These are phyloP conservation scores for Begonia fuchsioides DNA, from an alignment of 306 rosid genomes.

Conservation along the genomic window DNA sequence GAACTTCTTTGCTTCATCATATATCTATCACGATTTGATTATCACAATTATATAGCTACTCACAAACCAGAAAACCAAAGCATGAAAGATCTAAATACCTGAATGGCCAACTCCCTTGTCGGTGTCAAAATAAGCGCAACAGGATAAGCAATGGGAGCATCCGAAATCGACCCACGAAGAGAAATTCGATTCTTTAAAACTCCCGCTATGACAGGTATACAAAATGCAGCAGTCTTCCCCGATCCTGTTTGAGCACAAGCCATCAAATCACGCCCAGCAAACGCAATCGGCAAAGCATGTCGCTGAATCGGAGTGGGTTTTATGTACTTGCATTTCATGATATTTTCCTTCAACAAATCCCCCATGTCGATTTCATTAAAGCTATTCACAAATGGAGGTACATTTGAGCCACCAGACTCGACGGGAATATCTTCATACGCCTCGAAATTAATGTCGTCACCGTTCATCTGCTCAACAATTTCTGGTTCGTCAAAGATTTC, in stretches of 20 bases:
- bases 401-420: constrained; percentile 11
- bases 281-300: too few species aligned
- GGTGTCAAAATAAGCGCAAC: constrained; percentile 18
- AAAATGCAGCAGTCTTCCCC: constrained; percentile 21
- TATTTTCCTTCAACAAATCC: constrained; percentile 5
- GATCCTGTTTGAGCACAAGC: too few species aligned
- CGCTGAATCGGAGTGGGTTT: too few species aligned
- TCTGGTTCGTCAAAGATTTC: constrained; percentile 6
- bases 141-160: constrained; percentile 4
- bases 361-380: constrained; percentile 14
- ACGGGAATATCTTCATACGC: constrained; percentile 21
- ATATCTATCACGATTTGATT: constrained; percentile 10
- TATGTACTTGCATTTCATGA: too few species aligned
- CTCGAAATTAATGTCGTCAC: constrained; percentile 11
- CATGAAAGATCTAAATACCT: constrained; percentile 7
- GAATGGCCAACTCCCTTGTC: constrained; percentile 20
- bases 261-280: too few species aligned
- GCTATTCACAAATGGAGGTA: constrained; percentile 10
- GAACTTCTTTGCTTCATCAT: constrained; percentile 26
- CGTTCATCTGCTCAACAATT: constrained; percentile 6
- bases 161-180: not conserved
- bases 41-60: not conserved
- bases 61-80: not conserved
- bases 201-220: constrained; percentile 16
- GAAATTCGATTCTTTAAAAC: not conserved